Base-by-base conservation (phyloP, 2,329 filamentous ascomycete genomes). In the Microthyrium microscopicum region DNA sequence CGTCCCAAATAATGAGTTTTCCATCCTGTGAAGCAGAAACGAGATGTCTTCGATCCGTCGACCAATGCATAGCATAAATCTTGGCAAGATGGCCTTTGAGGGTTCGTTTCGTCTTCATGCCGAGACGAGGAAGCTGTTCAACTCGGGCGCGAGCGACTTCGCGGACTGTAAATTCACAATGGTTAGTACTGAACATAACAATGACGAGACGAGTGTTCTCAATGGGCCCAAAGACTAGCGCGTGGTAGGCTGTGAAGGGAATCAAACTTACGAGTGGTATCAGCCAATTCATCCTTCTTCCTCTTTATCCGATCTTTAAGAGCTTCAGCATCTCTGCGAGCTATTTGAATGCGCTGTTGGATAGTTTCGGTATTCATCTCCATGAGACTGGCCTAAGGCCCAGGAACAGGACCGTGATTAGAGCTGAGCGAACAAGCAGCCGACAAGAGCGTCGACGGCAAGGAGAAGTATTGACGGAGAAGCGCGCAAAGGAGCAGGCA, bases 31-130 rank as follows among this genome's bases (percentile, higher is more conserved):
- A 98, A 42, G 89, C 89, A 9, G 89, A 95, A 33, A 98, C 89
- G 40, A 95, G 73, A 60, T 95, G 89, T 58, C 89, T 77, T 53
- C 89, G 76, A 61, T 98, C 89, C 43, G 89, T 98, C 21, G 89
- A 95, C 89, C 89, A 98, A 66, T 98, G 89, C 89, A 98, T 98
- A 49, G 89, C 89, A 60, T 98, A 98, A 51, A 98, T 98, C 66
- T 98, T 98, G 49, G 89, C 89, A 45, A 98, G 64, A 68, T 98
- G 89, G 44, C 89, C 89, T 66, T 95, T 95, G 45, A 98, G 69
- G 32, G 85, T 94, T 50, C 84, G 80, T 66, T 92, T 89, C 43
- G 87, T 81, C 69, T 89, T 92, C 89, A 98, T 95, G 54, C 87
- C 71, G 58, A 91, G 89, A 59, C 80, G 79, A 43, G 87, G 84